Percentiles rank a stretch among this genome's conserved stretches.
Evolutionary conservation across 75 land plant genomes (phyloP).

Genomic region (Sequoia sempervirens): DNA sequence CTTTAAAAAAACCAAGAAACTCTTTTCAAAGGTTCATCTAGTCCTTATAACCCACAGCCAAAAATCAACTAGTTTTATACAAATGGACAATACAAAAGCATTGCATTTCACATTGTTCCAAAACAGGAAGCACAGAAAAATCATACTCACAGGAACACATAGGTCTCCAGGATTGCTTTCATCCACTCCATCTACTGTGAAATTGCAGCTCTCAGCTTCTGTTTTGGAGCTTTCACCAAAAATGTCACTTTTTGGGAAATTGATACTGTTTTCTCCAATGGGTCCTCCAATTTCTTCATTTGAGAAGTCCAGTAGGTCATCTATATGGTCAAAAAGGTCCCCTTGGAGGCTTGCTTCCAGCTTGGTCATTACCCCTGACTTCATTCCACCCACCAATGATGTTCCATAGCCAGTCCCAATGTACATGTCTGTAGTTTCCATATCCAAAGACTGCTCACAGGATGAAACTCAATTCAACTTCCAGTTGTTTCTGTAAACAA

Average conservation of each 20-base stretch:
- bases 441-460: neutral
- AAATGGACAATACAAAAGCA: neutral
- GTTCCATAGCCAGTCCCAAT: constrained; percentile 4
- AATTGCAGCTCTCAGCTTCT: constrained; percentile 14
- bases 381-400: neutral
- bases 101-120: neutral
- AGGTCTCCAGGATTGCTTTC: constrained; percentile 43
- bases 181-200: constrained; percentile 6
- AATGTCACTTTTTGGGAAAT: neutral
- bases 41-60: neutral
- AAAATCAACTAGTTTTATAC: neutral
- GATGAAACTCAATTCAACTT: neutral
- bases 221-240: constrained; percentile 16
- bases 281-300: constrained; percentile 33
- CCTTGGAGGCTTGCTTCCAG: constrained; percentile 1
- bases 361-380: neutral
- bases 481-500: neutral
- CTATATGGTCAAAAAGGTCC: constrained; percentile 56
- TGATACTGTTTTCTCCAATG: constrained; percentile 14
- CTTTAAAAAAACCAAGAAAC: neutral
- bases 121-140: neutral
- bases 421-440: neutral
- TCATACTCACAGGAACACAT: constrained; percentile 55
- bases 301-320: constrained; percentile 64
- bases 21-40: neutral